Percentiles rank a stretch among this genome's conserved stretches.
phyloP scores from a whole-genome alignment of 1,284 basidiomycete species.

The Naganishia sp. region DNA sequence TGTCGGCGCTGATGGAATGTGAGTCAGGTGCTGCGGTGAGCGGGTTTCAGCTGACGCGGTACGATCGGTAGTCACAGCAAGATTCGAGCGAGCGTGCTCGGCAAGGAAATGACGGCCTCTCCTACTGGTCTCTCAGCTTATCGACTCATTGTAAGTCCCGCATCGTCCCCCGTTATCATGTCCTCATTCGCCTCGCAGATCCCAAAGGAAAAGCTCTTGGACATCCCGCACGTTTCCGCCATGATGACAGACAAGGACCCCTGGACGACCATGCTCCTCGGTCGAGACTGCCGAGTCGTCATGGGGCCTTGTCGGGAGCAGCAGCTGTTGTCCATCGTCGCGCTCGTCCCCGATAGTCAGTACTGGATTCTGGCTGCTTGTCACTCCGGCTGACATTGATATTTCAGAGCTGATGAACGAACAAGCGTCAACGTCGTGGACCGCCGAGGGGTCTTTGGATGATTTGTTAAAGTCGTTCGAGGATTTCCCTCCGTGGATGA shows the following conservation, averaged over 20 bases:
- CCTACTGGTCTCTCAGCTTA: constrained; percentile 26
- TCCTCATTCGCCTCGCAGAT: constrained; percentile 1
- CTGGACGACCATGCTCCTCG: constrained; percentile 36
- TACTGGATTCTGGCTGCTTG: not conserved
- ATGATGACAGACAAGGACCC: constrained; percentile 28
- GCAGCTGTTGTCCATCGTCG: constrained; percentile 40
- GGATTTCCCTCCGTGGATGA: constrained; percentile 41
- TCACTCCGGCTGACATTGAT: not conserved
- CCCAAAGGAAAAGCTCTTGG: constrained; percentile 15
- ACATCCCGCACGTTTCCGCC: constrained; percentile 24
- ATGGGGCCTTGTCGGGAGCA: constrained; percentile 37
- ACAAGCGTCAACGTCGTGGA: constrained; percentile 22
- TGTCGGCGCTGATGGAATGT: constrained; percentile 26
- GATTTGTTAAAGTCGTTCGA: constrained; percentile 63
- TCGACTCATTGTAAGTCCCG: constrained; percentile 12
- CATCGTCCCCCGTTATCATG: not conserved
- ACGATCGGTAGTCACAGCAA: constrained; percentile 19
- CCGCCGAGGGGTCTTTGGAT: constrained; percentile 60
- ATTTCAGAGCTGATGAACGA: constrained; percentile 17
- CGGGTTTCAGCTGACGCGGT: not conserved
- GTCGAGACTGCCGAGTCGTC: constrained; percentile 36
- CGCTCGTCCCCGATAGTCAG: constrained; percentile 36
- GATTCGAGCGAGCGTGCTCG: constrained; percentile 8
- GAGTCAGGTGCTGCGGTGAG: not conserved
- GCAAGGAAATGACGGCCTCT: constrained; percentile 8